These are phyloP conservation scores for Cutaneotrichosporon sp. DNA, from an alignment of 1,284 basidiomycete species.

Conservation along the genomic window DNA sequence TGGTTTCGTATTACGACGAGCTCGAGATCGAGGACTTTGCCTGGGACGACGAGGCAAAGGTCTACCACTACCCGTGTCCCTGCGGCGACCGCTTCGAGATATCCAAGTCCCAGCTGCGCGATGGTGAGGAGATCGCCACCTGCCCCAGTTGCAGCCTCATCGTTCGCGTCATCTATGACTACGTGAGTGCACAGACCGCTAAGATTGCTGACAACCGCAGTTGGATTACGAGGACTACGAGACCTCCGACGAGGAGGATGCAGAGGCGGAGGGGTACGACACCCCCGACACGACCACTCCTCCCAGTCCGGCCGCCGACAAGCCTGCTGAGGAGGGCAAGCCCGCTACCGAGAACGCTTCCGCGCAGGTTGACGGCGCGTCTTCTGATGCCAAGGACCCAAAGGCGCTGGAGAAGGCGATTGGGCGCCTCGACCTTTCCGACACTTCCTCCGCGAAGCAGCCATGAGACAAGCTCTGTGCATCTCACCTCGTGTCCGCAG, in stretches of 20 bases:
- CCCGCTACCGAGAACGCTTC: not conserved
- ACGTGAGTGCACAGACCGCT: slow-evolving; percentile 63
- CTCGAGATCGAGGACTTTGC: slow-evolving; percentile 94
- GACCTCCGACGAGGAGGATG: slow-evolving; percentile 46
- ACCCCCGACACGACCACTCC: slow-evolving; percentile 18
- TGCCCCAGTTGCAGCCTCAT: slow-evolving; percentile 96
- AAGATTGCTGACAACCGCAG: slow-evolving; percentile 28
- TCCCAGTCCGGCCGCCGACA: not conserved
- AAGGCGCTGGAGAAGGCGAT: not conserved
- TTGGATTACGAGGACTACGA: slow-evolving; percentile 55
- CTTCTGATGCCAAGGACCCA: not conserved
- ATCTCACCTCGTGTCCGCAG: not conserved
- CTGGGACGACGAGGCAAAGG: slow-evolving; percentile 79
- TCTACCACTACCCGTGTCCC: slow-evolving; percentile 96
- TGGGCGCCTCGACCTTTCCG: not conserved
- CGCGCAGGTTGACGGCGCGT: not conserved
- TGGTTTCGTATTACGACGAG: slow-evolving; percentile 54
- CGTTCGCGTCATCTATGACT: slow-evolving; percentile 92
- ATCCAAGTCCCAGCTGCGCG: slow-evolving; percentile 76
- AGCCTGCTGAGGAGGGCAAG: not conserved
- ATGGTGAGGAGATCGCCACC: slow-evolving; percentile 94
- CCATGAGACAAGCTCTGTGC: too few relatives aligned
- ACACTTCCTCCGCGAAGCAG: not conserved
- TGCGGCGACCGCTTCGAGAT: slow-evolving; percentile 99
- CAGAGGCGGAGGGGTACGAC: slow-evolving; percentile 7